Percentiles rank a stretch among this genome's conserved stretches.
Conservation (phyloP, 371 early-diverging fungal genomes). For the Mortierella sp. region DNA sequence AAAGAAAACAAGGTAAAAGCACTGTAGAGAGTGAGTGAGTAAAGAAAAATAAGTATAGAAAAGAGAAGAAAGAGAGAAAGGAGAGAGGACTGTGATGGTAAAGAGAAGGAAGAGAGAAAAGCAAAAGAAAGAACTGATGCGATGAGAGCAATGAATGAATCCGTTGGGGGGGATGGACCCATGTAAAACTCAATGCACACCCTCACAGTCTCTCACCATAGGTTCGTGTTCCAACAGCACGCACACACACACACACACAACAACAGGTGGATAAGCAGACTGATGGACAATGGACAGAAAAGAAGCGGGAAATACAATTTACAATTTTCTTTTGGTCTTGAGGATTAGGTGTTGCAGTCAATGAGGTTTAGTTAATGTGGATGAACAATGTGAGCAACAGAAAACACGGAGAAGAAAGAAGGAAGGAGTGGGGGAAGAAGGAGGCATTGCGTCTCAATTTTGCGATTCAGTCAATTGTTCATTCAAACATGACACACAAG, state of each 20-base stretch:
- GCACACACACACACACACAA: not conserved
- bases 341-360: not conserved
- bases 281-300: too few species aligned
- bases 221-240: too few species aligned
- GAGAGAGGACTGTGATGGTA: too few species aligned
- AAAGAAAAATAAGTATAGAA: not conserved
- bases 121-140: too few species aligned
- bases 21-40: conserved; percentile 3
- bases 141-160: not conserved
- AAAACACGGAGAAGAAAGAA: conserved; percentile 1
- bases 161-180: not conserved
- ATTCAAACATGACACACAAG: too few species aligned
- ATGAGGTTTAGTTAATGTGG: not conserved
- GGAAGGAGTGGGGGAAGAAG: not conserved
- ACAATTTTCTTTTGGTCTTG: not conserved
- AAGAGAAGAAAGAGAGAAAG: not conserved
- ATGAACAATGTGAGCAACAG: not conserved
- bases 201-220: too few species aligned
- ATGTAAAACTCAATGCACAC: too few species aligned
- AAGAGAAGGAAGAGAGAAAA: too few species aligned
- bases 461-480: not conserved
- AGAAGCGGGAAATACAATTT: not conserved
- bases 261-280: too few species aligned
- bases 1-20: not conserved
- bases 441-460: not conserved